phyloP scores from a whole-genome alignment of 1,139 yeast genomes.

The Yamadazyma dushanensis region DNA sequence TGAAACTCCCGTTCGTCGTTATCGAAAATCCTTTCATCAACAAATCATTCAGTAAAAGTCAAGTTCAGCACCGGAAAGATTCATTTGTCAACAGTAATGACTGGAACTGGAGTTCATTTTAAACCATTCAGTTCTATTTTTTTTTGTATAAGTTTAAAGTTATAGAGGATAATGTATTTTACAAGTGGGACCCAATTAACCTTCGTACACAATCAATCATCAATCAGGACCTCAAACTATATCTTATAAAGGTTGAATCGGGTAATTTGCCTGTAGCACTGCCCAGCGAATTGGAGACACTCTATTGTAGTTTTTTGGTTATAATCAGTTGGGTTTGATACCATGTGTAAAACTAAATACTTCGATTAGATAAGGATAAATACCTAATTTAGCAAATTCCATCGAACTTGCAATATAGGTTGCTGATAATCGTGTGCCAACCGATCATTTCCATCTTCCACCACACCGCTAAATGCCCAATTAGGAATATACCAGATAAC shows the following conservation, averaged over 20 bases:
- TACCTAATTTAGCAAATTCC: slow-evolving; percentile 1
- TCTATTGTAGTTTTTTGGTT: too few relatives aligned
- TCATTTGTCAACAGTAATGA: slow-evolving; percentile 23
- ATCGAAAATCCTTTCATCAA: slow-evolving; percentile 40
- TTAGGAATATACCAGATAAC: neutral
- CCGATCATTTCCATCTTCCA: neutral
- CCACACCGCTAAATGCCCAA: neutral
- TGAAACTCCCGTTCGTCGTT: slow-evolving; percentile 29
- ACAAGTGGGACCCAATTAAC: too few relatives aligned
- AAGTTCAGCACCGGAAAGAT: slow-evolving; percentile 9
- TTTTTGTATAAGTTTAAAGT: neutral
- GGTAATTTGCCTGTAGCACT: too few relatives aligned
- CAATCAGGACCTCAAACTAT: too few relatives aligned
- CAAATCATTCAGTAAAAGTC: slow-evolving; percentile 7
- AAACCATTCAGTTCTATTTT: slow-evolving; percentile 6
- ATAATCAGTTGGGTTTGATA: too few relatives aligned
- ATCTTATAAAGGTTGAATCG: too few relatives aligned
- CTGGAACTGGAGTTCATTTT: slow-evolving; percentile 52
- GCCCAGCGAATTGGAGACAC: too few relatives aligned
- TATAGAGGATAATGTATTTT: neutral
- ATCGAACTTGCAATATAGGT: too few relatives aligned
- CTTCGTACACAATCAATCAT: too few relatives aligned
- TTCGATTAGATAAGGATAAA: slow-evolving; percentile 1
- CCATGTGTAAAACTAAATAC: neutral
- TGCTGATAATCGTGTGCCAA: neutral